Evolutionary conservation across 2,329 filamentous ascomycete genomes (phyloP), one percentile per base, ranked within the genome.

Genomic region (Colletotrichum zoysiae): DNA sequence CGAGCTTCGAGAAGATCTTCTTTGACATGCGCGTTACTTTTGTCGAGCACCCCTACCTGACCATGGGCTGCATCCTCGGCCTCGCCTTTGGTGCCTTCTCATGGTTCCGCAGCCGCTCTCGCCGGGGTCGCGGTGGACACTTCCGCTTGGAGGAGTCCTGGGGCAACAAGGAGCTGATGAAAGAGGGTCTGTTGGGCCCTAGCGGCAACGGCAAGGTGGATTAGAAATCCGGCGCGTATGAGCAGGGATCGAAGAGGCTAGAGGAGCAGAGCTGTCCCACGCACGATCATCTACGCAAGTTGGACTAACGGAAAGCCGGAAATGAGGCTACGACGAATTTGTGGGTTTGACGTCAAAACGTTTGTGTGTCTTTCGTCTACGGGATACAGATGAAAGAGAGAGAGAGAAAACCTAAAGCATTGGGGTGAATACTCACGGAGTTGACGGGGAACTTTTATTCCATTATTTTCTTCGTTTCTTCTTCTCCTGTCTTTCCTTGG

Each of bases 1-100:
- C 89, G 65, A 87, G 87, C 69, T 83, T 95, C 73, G 89, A 92
- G 78, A 92, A 93, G 81, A 83, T 94, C 72, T 93, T 94, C 82
- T 90, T 91, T 75, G 88, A 91, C 77, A 86, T 92, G 65, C 84
- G 88, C 75, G 83, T 86, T 74, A 86, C 86, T 63, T 89, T 91
- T 73, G 78, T 83, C 20, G 87, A 90, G 74, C 90, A 91, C 76
- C 88, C 89, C 1, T 89, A 86, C 77, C 81, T 92, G 46, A 86
- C 86, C 18, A 76, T 89, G 8, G 88, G 87, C 20, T 86, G 90
- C 73, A 81, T 91, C 26, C 80, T 90, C 23, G 90, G 87, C 48
- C 79, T 92, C 65, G 79, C 86, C 7, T 82, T 92, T 20, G 87
- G 85, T 40, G 78, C 82, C 35, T 82, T 86, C 50, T 85, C 86